Conservation (phyloP, 225 moss, liverwort and hornwort species). For the Anthoceros angustus region DNA sequence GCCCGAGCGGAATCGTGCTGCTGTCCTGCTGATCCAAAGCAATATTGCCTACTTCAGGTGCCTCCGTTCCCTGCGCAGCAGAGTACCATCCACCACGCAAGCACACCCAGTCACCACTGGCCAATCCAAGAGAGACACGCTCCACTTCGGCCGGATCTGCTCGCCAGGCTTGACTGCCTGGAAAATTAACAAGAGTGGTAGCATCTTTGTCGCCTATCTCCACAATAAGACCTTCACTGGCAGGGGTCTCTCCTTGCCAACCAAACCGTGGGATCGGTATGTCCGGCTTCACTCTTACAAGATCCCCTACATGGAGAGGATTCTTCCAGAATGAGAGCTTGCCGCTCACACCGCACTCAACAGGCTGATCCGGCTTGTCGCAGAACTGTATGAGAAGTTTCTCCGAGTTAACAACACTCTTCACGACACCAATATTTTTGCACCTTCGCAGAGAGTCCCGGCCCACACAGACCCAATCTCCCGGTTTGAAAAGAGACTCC, state of each 20-base stretch:
- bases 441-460: constrained; percentile 42
- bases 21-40: constrained; percentile 14
- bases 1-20: constrained; percentile 15
- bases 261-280: constrained; percentile 63
- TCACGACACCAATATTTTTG: constrained; percentile 61
- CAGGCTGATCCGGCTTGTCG: constrained; percentile 64
- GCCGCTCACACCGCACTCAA: constrained; percentile 46
- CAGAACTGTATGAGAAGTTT: constrained; percentile 63
- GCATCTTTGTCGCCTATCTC: constrained; percentile 57
- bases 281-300: constrained; percentile 47
- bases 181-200: constrained; percentile 44
- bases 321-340: constrained; percentile 70
- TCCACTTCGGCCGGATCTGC: constrained; percentile 83
- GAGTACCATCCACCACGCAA: constrained; percentile 33
- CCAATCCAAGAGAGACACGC: constrained; percentile 63
- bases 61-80: not conserved
- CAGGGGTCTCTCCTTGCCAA: constrained; percentile 48
- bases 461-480: constrained; percentile 72
- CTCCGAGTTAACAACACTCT: constrained; percentile 58
- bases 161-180: constrained; percentile 66
- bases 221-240: constrained; percentile 47
- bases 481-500: constrained; percentile 59
- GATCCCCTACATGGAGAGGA: constrained; percentile 59
- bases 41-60: not conserved
- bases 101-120: constrained; percentile 74